A percentile compares a stretch with the other conserved stretches of the same genome.
Conservation (phyloP, 108 stramenopile species). For the Skeletonema menzelii region DNA sequence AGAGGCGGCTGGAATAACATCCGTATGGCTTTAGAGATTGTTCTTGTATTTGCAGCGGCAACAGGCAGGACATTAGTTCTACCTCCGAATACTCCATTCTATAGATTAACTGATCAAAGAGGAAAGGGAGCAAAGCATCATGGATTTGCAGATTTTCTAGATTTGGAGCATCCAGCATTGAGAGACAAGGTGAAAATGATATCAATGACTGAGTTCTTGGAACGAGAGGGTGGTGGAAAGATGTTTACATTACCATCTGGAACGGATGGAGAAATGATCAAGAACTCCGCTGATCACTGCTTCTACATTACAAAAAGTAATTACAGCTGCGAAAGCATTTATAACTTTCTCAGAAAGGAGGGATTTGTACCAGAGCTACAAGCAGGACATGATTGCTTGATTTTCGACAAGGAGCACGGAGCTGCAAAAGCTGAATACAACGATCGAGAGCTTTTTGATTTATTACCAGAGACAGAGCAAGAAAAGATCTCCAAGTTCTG, state of each 20-base stretch:
- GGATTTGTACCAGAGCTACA: constrained; percentile 48
- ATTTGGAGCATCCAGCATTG: constrained; percentile 36
- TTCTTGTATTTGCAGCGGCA: constrained; percentile 80
- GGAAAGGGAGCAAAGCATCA: constrained; percentile 19
- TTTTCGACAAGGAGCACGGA: constrained; percentile 51
- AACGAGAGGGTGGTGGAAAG: constrained; percentile 41
- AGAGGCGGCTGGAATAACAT: constrained; percentile 85
- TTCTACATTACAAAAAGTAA: constrained; percentile 29
- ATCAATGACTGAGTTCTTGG: constrained; percentile 65
- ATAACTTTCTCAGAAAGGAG: constrained; percentile 45
- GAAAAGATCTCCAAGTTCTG: constrained; percentile 37
- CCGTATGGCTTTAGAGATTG: constrained; percentile 80
- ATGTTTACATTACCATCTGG: constrained; percentile 45
- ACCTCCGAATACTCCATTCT: constrained; percentile 81
- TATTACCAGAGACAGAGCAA: constrained; percentile 1
- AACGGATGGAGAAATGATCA: constrained; percentile 39
- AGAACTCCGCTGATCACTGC: constrained; percentile 51
- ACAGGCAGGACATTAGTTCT: constrained; percentile 86
- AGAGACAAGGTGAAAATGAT: constrained; percentile 49
- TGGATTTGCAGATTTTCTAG: constrained; percentile 65
- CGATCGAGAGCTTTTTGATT: constrained; percentile 4
- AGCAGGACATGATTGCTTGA: constrained; percentile 52
- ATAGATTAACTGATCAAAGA: constrained; percentile 71
- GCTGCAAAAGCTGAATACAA: not conserved
- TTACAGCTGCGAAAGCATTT: constrained; percentile 46